Evolutionary conservation across 768 basidiomycete genomes (phyloP), one percentile per base, ranked within the genome.

Genomic region (Cystobasidium ongulense): DNA sequence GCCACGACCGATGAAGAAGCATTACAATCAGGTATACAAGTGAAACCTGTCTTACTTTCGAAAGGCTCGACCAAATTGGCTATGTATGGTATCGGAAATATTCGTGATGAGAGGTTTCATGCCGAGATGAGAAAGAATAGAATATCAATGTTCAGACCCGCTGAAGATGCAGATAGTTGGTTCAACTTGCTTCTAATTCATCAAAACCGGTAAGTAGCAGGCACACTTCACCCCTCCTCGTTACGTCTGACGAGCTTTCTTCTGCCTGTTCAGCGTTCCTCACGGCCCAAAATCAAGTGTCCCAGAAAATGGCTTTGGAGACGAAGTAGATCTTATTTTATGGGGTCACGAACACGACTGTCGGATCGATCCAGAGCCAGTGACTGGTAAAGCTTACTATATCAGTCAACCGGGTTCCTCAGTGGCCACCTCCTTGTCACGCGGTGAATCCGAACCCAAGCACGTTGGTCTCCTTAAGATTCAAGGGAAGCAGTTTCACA

Each of bases 311-410:
- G 90, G 97, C 87, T 99, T 99, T 77, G 95, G 98, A 79, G 92
- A 99, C 79, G 89, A 88, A 77, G 85, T 97, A 39, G 88, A 97
- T 78, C 85, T 99, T 18, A 91, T 99, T 7, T 84, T 99, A 1
- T 99, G 96, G 96, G 96, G 96, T 7, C 96, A 99, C 80, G 96
- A 99, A 81, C 96, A 99, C 80, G 96, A 98, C 81, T 98, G 95
- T 78, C 87, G 94, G 35, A 90, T 95, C 67, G 84, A 87, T 1
- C 95, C 96, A 0, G 92, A 96, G 78, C 85, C 87, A 4, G 95
- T 99, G 8, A 88, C 91, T 2, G 92, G 91, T 15, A 94, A 95
- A 81, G 86, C 85, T 18, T 99, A 99, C 82, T 88, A 86, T 78
- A 92, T 99, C 78, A 86, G 88, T 1, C 96, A 99, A 81, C 96